A percentile compares a stretch with the other conserved stretches of the same genome.
phyloP scores from a whole-genome alignment of 768 basidiomycete genomes.

The Goffeauzyma gilvescens region DNA sequence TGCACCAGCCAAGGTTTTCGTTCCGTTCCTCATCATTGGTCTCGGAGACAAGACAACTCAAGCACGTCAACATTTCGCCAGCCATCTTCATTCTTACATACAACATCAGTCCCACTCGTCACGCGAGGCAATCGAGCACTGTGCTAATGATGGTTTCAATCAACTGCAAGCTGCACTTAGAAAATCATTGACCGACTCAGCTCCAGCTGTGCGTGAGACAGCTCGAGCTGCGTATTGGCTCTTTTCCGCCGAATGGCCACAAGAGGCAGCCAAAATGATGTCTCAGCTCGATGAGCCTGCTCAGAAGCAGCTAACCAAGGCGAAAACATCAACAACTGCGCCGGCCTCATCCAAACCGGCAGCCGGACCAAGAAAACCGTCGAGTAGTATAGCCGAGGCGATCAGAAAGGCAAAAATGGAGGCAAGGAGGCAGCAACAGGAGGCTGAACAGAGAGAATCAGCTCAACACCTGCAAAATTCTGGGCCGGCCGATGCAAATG shows the following conservation, averaged over 20 bases:
- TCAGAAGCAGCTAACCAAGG: conserved; percentile 70
- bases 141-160: conserved; percentile 44
- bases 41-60: conserved; percentile 67
- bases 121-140: conserved; percentile 54
- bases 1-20: conserved; percentile 47
- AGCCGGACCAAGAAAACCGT: neutral
- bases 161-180: conserved; percentile 61
- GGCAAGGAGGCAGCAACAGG: neutral
- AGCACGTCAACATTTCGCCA: conserved; percentile 46
- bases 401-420: conserved; percentile 8
- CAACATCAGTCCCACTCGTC: too few species aligned
- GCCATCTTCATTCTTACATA: too few species aligned
- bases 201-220: conserved; percentile 55
- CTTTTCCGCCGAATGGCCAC: conserved; percentile 57
- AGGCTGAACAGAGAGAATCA: neutral
- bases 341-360: neutral
- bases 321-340: conserved; percentile 38
- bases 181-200: conserved; percentile 57
- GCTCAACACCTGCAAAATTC: neutral
- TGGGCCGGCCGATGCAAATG: neutral
- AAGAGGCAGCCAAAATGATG: conserved; percentile 46
- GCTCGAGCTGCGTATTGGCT: conserved; percentile 62
- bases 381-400: conserved; percentile 1
- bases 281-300: conserved; percentile 48
- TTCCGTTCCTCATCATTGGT: conserved; percentile 49